Percentiles rank a stretch among this genome's conserved stretches.
Evolutionary conservation across 192 early-diverging fungal genomes (phyloP).

Genomic region (Funneliformis geosporum): DNA sequence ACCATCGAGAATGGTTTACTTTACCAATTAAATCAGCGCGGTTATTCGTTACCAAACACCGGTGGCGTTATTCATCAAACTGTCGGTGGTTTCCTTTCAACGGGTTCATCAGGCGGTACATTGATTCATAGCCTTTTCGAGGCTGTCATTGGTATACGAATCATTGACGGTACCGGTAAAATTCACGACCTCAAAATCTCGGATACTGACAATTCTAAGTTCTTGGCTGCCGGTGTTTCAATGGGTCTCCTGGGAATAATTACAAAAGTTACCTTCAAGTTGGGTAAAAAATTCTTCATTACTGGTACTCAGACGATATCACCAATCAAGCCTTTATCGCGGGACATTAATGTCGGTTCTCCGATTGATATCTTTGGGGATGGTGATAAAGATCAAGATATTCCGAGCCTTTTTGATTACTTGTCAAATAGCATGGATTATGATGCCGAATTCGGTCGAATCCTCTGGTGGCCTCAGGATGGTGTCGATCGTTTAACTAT

Average conservation of each 20-base stretch:
- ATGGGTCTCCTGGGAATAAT: not conserved
- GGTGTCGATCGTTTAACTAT: not conserved
- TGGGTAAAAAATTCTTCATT: not conserved
- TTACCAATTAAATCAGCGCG: not conserved
- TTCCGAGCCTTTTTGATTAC: not conserved
- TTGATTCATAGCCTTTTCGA: not conserved
- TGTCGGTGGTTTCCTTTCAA: slow-evolving; percentile 1
- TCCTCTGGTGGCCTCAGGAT: not conserved
- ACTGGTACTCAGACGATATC: not conserved
- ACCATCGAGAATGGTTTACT: not conserved
- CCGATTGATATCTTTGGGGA: not conserved
- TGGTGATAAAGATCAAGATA: not conserved
- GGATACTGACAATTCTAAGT: not conserved
- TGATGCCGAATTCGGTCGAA: not conserved
- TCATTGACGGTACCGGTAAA: not conserved
- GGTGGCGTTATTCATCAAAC: slow-evolving; percentile 5
- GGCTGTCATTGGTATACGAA: not conserved
- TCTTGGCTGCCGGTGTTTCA: not conserved
- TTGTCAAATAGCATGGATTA: not conserved
- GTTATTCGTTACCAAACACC: not conserved
- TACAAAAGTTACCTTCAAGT: not conserved
- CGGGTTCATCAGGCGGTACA: not conserved
- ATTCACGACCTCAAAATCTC: not conserved
- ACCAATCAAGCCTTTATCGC: not conserved
- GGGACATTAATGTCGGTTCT: not conserved